Base-by-base conservation (phyloP, 1,139 yeast species). In the Hemisphaericaspora lyxosophila region DNA sequence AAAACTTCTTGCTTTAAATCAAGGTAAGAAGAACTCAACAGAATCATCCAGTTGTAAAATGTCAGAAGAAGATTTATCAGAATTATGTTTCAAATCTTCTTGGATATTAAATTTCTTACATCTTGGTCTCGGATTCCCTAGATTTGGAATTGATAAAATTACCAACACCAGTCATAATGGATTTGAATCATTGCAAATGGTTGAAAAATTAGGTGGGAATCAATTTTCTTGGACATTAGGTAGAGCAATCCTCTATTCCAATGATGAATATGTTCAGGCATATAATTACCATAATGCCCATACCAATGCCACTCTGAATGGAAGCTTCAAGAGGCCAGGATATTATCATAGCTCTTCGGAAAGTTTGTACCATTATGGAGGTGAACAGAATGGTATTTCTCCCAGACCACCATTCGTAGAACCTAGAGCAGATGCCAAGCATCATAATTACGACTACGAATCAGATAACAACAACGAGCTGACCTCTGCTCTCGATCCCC, bases 191-290 rank as follows among this genome's bases (percentile, higher is more conserved):
- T 71, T 86, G 41, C 78, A 75, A 42, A 67, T 85, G 15, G 80
- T 82, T 14, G 85, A 83, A 44, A 68, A 73, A 38, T 64, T 85
- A 34, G 78, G 78, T 29, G 88, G 86, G 0, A 67, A 77, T 1
- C 79, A 82, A 27, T 82, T 85, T 44, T 78, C 92, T 1, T 87
- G 96, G 96, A 85, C 95, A 0, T 62, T 86, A 33, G 96, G 95
- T 2, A 68, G 90, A 37, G 95, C 94, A 3, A 58, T 86, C 4
- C 57, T 87, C 19, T 86, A 86, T 53, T 67, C 75, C 32, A 70
- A 67, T 46, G 75, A 69, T 43, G 75, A 69, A 44, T 70, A 67
- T 39, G 54, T 60, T 9, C 70, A 65, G 41, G 73, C 74, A 2
- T 66, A 44, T 45, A 61, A 62, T 39, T n/a, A n/a, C n/a, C n/a